Evolutionary conservation across 345 rosid species (phyloP), one percentile per base, ranked within the genome.

Genomic region (Eucalyptus marginata): DNA sequence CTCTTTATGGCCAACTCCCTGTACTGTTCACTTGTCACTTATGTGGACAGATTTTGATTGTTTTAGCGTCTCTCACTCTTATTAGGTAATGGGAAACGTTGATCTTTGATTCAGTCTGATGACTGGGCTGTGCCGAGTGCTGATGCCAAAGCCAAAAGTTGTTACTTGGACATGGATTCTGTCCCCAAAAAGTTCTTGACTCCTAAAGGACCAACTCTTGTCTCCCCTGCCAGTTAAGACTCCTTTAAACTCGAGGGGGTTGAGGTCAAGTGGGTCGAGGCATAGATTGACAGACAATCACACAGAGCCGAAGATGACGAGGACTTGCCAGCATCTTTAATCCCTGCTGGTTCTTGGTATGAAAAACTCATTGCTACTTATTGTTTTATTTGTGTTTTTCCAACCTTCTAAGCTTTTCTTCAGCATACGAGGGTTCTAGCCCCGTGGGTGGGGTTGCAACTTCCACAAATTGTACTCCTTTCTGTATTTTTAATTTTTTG

Each of bases 301-400:
- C 85, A 80, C 86, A 89, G 98, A 97, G 83, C 94, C 47, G 99
- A 96, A 91, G 97, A 97, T 40, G 96, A 95, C 22, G 96, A 96
- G 89, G 95, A 95, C 91, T 88, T 93, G 68, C 92, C 91, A 86
- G 86, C 92, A 89, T 89, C 94, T 29, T 40, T 50, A 50, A 95
- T 97, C 90, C 99, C 99, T 56, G 98, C 98, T 36, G 98, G 99
- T 91, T 94, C 98, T 88, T 98, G 98, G 96, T 95, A 95, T 87
- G 90, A 66, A 27, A 68, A 33, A 18, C 81, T 71, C 25, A 71
- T 71, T 71, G 81, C 81, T 66, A 16, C 16, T 66, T 66, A 83
- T 66, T 27, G 89, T 22, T 88, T 58, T 66, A 25, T 88, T 40
- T 58, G 50, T 87, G 76, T 27, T 29, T 86, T 86, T 29, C 54